Conservation (phyloP, 1,284 basidiomycete genomes). For the Moesziomyces sp. region DNA sequence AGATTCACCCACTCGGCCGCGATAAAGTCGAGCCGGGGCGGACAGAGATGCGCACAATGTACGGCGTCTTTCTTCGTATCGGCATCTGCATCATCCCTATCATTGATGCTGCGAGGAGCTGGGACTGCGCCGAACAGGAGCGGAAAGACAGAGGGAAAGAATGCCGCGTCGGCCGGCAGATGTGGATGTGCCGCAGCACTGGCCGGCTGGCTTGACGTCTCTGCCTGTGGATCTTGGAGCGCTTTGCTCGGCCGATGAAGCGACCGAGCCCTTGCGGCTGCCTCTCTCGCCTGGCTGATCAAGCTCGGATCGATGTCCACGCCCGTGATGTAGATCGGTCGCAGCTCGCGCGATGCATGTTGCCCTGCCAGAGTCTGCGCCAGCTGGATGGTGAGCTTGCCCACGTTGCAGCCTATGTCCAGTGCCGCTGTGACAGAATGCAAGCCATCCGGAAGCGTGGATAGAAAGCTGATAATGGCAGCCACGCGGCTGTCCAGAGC, state of each 20-base stretch:
- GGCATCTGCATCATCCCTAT: no score
- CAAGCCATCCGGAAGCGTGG: not conserved
- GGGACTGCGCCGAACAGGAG: constrained; percentile 16
- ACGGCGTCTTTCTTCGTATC: not conserved
- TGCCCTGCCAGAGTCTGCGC: constrained; percentile 18
- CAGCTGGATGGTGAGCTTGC: constrained; percentile 36
- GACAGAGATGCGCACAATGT: not conserved
- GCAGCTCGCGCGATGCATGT: not conserved
- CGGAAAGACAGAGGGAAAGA: constrained; percentile 36
- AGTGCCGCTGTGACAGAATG: constrained; percentile 4
- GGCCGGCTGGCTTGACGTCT: no score
- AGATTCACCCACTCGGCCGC: constrained; percentile 27
- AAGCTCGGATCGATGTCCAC: constrained; percentile 40
- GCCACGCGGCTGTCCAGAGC: constrained; percentile 23
- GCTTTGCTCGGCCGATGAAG: constrained; percentile 7
- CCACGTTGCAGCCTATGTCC: constrained; percentile 44
- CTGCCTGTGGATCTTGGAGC: not conserved
- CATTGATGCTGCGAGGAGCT: not conserved
- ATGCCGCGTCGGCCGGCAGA: constrained; percentile 12
- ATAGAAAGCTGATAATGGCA: constrained; percentile 19
- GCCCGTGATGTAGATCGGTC: constrained; percentile 8
- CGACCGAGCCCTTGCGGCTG: constrained; percentile 19
- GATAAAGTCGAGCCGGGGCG: constrained; percentile 12
- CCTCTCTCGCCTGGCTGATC: constrained; percentile 24
- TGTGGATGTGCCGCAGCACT: not conserved